Percentiles rank a stretch among this genome's conserved stretches.
phyloP scores from a whole-genome alignment of 257 asterid species.

The Scutellaria barbata region DNA sequence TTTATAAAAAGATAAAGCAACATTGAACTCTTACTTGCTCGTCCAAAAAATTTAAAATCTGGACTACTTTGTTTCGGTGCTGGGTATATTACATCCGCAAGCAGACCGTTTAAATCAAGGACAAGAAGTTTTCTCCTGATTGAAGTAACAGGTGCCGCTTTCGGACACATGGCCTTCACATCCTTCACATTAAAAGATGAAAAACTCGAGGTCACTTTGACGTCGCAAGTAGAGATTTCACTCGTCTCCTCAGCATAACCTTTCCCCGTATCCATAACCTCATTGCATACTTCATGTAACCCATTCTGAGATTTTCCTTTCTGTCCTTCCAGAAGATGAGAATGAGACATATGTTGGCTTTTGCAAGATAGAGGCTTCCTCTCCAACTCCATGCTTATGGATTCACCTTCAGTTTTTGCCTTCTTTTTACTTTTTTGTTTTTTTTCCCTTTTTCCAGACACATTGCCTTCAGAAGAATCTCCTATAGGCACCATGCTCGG shows the following conservation, averaged over 20 bases:
- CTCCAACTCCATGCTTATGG: slow-evolving; percentile 14
- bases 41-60: slow-evolving; percentile 46
- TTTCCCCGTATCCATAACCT: slow-evolving; percentile 24
- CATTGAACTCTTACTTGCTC: slow-evolving; percentile 62
- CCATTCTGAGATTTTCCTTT: slow-evolving; percentile 21
- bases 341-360: neutral
- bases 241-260: slow-evolving; percentile 32
- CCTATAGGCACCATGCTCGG: neutral
- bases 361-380: slow-evolving; percentile 30
- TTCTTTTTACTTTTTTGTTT: slow-evolving; percentile 20
- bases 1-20: slow-evolving; percentile 8
- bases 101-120: slow-evolving; percentile 90
- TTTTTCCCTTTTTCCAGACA: neutral
- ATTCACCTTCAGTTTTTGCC: slow-evolving; percentile 7
- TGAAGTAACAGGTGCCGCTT: slow-evolving; percentile 26
- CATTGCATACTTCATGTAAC: slow-evolving; percentile 15
- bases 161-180: slow-evolving; percentile 26
- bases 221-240: slow-evolving; percentile 25
- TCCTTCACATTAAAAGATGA: slow-evolving; percentile 36
- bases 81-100: slow-evolving; percentile 69
- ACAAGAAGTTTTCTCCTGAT: slow-evolving; percentile 73
- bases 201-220: slow-evolving; percentile 11
- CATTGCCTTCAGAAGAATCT: slow-evolving; percentile 15
- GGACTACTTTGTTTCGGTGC: slow-evolving; percentile 46
- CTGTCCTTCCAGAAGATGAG: neutral